Evolutionary conservation across 1,139 yeast genomes (phyloP), one percentile per base, ranked within the genome.

Genomic region (Pichia sp.): DNA sequence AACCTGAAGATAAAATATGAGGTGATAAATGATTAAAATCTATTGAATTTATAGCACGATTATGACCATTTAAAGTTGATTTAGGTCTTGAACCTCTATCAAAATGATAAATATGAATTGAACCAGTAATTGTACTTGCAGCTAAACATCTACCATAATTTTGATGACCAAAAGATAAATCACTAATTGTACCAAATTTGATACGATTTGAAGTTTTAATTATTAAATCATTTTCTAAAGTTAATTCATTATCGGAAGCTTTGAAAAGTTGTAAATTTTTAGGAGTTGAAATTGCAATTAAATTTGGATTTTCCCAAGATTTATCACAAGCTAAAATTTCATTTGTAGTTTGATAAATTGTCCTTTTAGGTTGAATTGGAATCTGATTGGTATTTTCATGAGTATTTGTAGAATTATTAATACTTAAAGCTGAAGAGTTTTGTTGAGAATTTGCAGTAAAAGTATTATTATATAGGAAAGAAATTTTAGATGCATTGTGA

Each of bases 11-110:
- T 14, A 91, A 60, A 36, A 75, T 67, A 51, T 73, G 71, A 5
- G 32, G 32, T 1, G 82, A 74, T 35, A 73, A 72, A 4, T 72
- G 72, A 44, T 69, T 71, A 58, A 86, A 88, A 45, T 84, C 86
- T 23, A 91, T 65, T 1, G 95, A 74, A 55, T 88, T 86, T 35
- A 91, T 80, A 4, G 94, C 79, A 42, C 97, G 66, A 39, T 79
- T 79, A 53, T 86, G 95, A 48, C 84, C 95, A 14, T 72, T 63
- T 30, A 81, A 64, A 34, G 74, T 68, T 39, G 70, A 56, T 24
- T 71, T 53, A 14, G 73, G 48, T 44, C 69, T 66, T 39, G 59
- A 69, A 52, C 61, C 66, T 52, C 57, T 69, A 47, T 60, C 69
- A 55, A 68, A 55, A 46, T 73, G 66, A 58, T 72, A 67, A 46